phyloP scores from a whole-genome alignment of 2,329 filamentous ascomycete genomes.

The Talaromyces sp. region DNA sequence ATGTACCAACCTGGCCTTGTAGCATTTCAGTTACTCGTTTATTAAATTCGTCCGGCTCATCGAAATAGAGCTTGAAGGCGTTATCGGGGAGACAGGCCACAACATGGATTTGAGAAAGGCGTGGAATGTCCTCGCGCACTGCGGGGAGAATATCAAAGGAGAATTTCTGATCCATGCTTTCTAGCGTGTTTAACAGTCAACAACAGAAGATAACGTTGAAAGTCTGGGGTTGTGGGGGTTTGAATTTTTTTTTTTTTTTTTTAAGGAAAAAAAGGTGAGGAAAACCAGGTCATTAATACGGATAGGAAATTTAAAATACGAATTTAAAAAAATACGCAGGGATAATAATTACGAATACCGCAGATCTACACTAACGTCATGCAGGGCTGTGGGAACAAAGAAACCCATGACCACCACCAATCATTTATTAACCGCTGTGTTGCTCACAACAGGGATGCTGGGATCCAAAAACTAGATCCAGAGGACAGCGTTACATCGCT shows the following conservation, averaged over 20 bases:
- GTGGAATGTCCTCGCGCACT: background rate
- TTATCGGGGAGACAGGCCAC: slow-evolving; percentile 1
- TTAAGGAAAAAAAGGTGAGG: no score
- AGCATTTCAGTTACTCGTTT: slow-evolving; percentile 1
- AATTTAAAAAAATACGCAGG: background rate
- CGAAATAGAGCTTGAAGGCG: background rate
- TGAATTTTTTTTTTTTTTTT: background rate
- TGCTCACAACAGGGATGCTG: background rate
- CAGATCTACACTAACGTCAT: background rate
- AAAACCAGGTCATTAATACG: background rate
- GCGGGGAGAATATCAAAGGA: slow-evolving; percentile 1
- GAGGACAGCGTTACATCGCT: background rate
- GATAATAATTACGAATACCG: background rate
- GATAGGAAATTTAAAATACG: no score
- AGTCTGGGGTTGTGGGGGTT: background rate
- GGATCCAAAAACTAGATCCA: background rate
- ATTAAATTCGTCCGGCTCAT: background rate
- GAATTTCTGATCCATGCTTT: background rate
- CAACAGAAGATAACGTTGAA: background rate
- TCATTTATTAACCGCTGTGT: background rate
- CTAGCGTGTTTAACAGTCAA: background rate
- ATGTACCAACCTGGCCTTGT: background rate
- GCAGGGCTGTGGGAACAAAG: background rate
- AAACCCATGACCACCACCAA: background rate
- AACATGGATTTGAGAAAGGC: slow-evolving; percentile 3